Evolutionary conservation across 78 protist species (phyloP).

Genomic region (Cavenderia fasciculata): DNA sequence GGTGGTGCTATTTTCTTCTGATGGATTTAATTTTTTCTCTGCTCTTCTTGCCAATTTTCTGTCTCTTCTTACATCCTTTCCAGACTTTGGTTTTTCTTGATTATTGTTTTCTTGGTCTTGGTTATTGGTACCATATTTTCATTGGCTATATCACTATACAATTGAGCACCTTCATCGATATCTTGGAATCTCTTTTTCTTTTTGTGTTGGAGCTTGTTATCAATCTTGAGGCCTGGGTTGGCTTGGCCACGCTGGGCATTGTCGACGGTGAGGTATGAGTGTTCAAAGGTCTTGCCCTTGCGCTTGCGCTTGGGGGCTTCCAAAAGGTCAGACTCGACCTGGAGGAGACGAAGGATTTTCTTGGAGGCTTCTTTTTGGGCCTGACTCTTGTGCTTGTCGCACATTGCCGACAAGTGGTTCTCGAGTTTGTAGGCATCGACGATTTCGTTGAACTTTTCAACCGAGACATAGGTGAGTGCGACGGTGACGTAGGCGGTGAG

Average conservation of each 20-base stretch:
- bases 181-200: conserved; percentile 57
- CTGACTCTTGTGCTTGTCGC: conserved; percentile 2
- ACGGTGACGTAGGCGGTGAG: background rate
- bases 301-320: conserved; percentile 23
- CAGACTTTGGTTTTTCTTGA: background rate
- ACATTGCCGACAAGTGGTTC: background rate
- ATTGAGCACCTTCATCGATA: conserved; percentile 21
- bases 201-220: conserved; percentile 48
- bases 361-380: conserved; percentile 21
- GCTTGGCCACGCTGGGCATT: conserved; percentile 45
- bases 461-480: background rate
- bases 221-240: conserved; percentile 16
- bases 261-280: conserved; percentile 7
- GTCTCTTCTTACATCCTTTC: no score
- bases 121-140: background rate
- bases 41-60: no score
- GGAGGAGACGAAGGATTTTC: conserved; percentile 6
- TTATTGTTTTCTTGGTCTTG: background rate
- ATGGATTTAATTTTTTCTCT: no score
- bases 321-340: conserved; percentile 8
- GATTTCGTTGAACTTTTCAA: background rate
- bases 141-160: background rate
- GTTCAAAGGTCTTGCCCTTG: conserved; percentile 17
- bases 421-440: background rate
- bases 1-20: no score